Evolutionary conservation across 2,329 filamentous ascomycete genomes (phyloP), one percentile per base, ranked within the genome.

Genomic region (Cladophialophora psammophila): DNA sequence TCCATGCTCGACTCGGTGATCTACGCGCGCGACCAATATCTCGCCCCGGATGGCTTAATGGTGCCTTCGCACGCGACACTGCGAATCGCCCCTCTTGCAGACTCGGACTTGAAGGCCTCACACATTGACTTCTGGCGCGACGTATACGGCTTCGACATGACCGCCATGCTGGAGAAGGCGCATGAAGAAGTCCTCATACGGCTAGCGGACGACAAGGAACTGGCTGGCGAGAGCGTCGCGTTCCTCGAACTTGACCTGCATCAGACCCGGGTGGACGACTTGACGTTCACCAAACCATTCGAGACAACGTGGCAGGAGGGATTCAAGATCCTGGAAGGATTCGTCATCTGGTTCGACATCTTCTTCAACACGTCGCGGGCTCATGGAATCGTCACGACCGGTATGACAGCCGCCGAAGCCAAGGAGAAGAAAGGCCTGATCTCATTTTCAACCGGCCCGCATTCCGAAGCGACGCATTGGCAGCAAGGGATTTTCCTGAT

Each of bases 61-160:
- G 91, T 95, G 2, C 94, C 94, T 5, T 94, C 91, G 68, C 91
- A 96, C 76, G 90, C 91, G 68, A 93, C 90, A 36, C 86, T 98
- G 72, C 91, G 91, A 78, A 84, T 96, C 62, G 93, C 93, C 0
- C 93, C 94, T 9, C 85, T 94, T 34, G 86, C 90, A 12, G 93
- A 96, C 76, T 82, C 87, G 0, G 91, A 93, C 62, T 94, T 92
- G 76, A 84, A 95, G 63, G 84, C 87, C 18, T 92, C 95, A 64
- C 89, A 91, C 77, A 86, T 95, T 70, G 83, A 87, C 20, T 97
- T 94, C 82, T 98, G 94, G 94, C 86, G 90, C 70, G 88, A 95
- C 74, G 91, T 98, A 5, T 97, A 98, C 78, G 94, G 94, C 58
- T 98, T 98, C 80, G 90, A 96, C 76, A 97, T 97, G 91, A 88